These are phyloP conservation scores for Nymphaea colorata DNA, from an alignment of 164 flowering plant genomes.

Conservation along the genomic window DNA sequence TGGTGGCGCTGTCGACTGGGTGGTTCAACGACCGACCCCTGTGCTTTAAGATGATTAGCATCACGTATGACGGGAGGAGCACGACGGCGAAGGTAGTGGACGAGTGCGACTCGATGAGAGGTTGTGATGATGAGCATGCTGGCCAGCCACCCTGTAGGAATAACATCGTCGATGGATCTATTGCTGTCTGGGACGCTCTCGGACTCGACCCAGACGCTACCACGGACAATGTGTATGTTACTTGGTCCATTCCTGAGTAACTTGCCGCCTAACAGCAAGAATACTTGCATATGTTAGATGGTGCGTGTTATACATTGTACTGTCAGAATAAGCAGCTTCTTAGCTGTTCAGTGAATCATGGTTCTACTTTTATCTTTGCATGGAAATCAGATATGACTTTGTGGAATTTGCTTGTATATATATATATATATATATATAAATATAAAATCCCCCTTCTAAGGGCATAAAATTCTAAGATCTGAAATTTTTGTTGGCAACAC, in stretches of 20 bases:
- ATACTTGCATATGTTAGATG: no score
- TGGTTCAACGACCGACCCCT: background rate
- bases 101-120: conserved; percentile 6
- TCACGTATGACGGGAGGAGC: background rate
- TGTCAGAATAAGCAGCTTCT: no score
- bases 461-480: no score
- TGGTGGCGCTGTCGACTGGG: conserved; percentile 7
- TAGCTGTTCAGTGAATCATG: no score
- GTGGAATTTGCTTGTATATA: no score
- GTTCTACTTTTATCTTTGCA: no score
- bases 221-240: background rate
- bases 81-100: conserved; percentile 5
- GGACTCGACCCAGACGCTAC: background rate
- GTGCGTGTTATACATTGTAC: no score
- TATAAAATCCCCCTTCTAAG: no score
- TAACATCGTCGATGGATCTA: conserved; percentile 7
- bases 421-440: no score
- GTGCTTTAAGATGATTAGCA: conserved; percentile 2
- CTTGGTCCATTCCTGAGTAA: conserved; percentile 1
- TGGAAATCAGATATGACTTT: no score
- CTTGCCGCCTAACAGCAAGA: no score
- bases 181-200: conserved; percentile 6
- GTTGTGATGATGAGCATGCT: conserved; percentile 4
- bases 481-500: no score
- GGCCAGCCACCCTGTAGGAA: conserved; percentile 6